These are phyloP conservation scores for Podila epicladia DNA, from an alignment of 192 early-diverging fungal genomes.

Conservation along the genomic window DNA sequence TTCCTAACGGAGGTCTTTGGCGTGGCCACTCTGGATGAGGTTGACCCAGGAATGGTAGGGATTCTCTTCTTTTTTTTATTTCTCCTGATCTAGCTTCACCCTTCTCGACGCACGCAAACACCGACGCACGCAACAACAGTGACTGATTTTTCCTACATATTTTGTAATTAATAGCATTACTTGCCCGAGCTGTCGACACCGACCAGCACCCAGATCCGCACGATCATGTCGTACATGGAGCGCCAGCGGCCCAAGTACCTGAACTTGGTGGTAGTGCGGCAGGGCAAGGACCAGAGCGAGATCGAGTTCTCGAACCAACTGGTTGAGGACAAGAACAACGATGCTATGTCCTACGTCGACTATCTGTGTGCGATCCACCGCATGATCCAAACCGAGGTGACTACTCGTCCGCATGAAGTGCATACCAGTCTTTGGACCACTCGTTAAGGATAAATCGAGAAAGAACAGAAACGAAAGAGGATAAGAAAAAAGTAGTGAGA, in stretches of 20 bases:
- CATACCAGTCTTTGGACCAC: conserved; percentile 31
- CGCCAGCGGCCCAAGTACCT: conserved; percentile 72
- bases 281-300: conserved; percentile 86
- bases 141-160: neutral
- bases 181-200: conserved; percentile 77
- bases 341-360: conserved; percentile 93
- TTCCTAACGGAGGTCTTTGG: conserved; percentile 86
- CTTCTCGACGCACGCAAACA: no score
- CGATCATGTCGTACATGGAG: conserved; percentile 59
- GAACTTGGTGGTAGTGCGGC: conserved; percentile 80
- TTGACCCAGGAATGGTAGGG: conserved; percentile 74
- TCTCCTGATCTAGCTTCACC: neutral
- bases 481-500: neutral
- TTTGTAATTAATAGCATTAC: conserved; percentile 47
- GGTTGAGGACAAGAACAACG: conserved; percentile 91
- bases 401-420: conserved; percentile 36
- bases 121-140: no score
- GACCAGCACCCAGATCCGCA: conserved; percentile 61
- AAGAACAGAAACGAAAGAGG: neutral
- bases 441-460: conserved; percentile 5
- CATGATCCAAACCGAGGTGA: conserved; percentile 83
- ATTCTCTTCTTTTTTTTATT: neutral
- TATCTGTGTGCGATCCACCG: conserved; percentile 90
- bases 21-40: conserved; percentile 70
- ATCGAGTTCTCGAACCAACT: conserved; percentile 82